Base-by-base conservation (phyloP, 305 asterid species). In the Solanum chacoense region DNA sequence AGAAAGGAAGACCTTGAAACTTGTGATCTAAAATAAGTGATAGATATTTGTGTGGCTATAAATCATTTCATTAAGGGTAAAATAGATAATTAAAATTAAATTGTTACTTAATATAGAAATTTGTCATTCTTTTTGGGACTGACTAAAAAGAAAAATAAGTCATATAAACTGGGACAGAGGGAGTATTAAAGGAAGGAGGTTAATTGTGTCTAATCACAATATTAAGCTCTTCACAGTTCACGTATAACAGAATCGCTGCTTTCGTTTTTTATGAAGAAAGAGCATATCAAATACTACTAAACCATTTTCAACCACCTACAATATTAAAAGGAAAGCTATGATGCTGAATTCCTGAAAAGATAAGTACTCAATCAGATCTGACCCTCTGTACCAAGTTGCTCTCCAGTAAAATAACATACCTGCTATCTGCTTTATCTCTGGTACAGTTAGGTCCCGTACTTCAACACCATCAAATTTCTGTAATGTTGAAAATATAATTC, bases 341-440 rank as follows among this genome's bases (percentile, higher is more conserved):
- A 42, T 80, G 24, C 28, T 26, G 38, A 29, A 81, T 28, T 29
- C 86, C 38, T 42, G 37, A 63, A 81, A 42, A 81, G 38, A 81
- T 14, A 16, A 81, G 86, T 16, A 80, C 36, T 26, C 85, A 42
- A 16, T 80, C 69, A 80, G 67, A 28, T 80, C 86, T 28, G 71
- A 80, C 32, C 16, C 5, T 26, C 69, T 80, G 14, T 42, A 80
- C 86, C 71, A 28, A 80, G 71, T 45, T 45, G 72, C 37, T 11
- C 40, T 11, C 71, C 71, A 45, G 86, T 45, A 76, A n/a, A 87
- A 78, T 79, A 87, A 87, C 89, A 84, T 88, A 96, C 99, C 99
- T 88, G 98, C 99, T 92, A 97, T 97, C 93, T 97, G 99, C 92
- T 97, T 97, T 89, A 97, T 95, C 96, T 97, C 99, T 32, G 98